Conservation (phyloP, 257 asterid genomes). For the Salvia miltiorrhiza region DNA sequence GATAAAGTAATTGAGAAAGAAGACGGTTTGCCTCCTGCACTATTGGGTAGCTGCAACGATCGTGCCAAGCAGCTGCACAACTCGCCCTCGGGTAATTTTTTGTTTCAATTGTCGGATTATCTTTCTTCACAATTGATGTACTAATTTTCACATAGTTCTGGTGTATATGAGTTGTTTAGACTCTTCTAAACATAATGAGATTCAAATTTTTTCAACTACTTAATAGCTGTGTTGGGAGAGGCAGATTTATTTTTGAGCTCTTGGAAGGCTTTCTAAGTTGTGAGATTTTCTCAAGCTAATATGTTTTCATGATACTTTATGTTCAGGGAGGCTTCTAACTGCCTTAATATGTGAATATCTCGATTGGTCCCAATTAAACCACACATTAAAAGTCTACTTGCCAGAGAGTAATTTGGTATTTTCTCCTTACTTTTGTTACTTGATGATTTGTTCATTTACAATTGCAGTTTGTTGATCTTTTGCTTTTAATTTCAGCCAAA, state of each 20-base stretch:
- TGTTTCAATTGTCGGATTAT: neutral
- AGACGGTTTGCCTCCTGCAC: slow-evolving; percentile 70
- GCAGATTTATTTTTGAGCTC: neutral
- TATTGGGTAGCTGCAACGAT: slow-evolving; percentile 83
- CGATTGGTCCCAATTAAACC: slow-evolving; percentile 85
- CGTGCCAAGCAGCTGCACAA: slow-evolving; percentile 74
- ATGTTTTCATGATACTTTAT: neutral
- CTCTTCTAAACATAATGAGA: neutral
- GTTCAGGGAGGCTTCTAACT: slow-evolving; percentile 72
- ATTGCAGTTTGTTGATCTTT: neutral
- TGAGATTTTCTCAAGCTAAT: neutral
- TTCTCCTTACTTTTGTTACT: slow-evolving; percentile 5
- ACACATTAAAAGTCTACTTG: slow-evolving; percentile 73
- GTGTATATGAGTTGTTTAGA: neutral
- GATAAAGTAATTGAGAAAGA: slow-evolving; percentile 62
- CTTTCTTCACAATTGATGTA: neutral
- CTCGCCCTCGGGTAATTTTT: slow-evolving; percentile 64
- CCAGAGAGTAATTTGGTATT: slow-evolving; percentile 89
- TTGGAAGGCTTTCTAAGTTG: neutral
- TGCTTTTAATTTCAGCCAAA: slow-evolving; percentile 43
- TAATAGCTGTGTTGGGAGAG: neutral
- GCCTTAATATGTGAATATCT: slow-evolving; percentile 81
- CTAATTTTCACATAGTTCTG: neutral
- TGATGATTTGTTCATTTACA: slow-evolving; percentile 3
- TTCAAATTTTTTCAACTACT: neutral